Base-by-base conservation (phyloP, 192 early-diverging fungal genomes). In the Coemansia sp. region DNA sequence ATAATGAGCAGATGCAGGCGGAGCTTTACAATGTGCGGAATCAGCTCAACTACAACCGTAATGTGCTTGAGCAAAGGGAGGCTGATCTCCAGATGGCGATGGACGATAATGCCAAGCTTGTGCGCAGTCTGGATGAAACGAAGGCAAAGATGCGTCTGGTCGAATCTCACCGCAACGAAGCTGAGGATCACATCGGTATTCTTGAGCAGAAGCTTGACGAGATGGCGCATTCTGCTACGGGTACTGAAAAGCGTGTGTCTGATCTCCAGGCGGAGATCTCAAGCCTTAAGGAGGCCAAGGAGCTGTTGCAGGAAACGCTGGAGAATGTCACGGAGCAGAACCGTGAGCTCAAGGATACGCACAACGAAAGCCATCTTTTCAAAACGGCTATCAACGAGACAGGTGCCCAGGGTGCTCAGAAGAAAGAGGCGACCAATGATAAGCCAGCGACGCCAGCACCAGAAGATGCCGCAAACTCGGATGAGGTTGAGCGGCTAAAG, bases 291-390 rank as follows among this genome's bases (percentile, higher is more conserved):
- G 52, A 54, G 17, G 45, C 44, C 23, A 74, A 56, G n/a, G 30
- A 34, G 34, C 42, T 50, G 48, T 58, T 74, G 23, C 52, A 61
- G 7, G 69, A 72, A 33, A 38, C 68, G 1, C 50, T 77, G 1
- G 68, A 71, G 31, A 61, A 57, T 19, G 47, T 75, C 33, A 70
- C 59, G 0, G 74, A 70, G 50, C 61, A 50, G 34, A 75, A 75
- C 44, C 62, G 44, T 10, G 67, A 66, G 33, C 55, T 75, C 15
- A 76, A 71, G 27, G 44, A 62, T 19, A 27, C 58, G 20, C 53
- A 53, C 30, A 57, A 72, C 31, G 70, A 72, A 33, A 72, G 70
- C 45, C 36, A 50, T 8, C 36, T 67, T 14, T 72, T 72, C 36
- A 41, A 41, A 37, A 72, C 70, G 0, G 70, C 70, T 6, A 34